These are phyloP conservation scores for Rugosomyces carneus DNA, from an alignment of 1,284 basidiomycete species.

Conservation along the genomic window DNA sequence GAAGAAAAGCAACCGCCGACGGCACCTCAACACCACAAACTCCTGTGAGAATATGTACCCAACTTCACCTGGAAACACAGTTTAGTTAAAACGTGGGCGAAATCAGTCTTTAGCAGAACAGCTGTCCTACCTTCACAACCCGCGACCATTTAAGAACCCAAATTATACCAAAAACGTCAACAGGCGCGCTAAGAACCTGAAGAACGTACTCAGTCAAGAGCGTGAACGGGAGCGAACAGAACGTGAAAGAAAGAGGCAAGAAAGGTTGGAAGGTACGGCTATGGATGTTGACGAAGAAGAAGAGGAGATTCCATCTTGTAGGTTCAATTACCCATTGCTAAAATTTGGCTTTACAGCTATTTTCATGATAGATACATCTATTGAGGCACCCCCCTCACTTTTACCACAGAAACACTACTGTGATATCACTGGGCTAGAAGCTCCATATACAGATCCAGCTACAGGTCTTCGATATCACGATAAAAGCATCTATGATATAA, in stretches of 20 bases:
- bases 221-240: conserved; percentile 64
- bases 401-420: conserved; percentile 77
- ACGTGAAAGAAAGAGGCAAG: conserved; percentile 49
- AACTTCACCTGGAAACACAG: not conserved
- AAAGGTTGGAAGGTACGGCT: conserved; percentile 33
- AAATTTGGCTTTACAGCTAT: not conserved
- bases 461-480: conserved; percentile 81
- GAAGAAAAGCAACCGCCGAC: conserved; percentile 32
- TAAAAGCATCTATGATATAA: conserved; percentile 79
- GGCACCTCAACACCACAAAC: conserved; percentile 36
- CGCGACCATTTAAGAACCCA: conserved; percentile 72
- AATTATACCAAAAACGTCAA: conserved; percentile 62
- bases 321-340: conserved; percentile 19
- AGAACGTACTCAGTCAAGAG: conserved; percentile 68
- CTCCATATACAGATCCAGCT: conserved; percentile 80
- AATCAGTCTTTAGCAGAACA: conserved; percentile 60
- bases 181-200: conserved; percentile 69
- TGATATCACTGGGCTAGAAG: conserved; percentile 84
- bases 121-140: conserved; percentile 60
- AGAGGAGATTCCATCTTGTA: conserved; percentile 67
- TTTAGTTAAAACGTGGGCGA: not conserved
- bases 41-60: conserved; percentile 26
- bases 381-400: conserved; percentile 82
- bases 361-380: conserved; percentile 60
- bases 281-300: conserved; percentile 39